Base-by-base conservation (phyloP, 805 yeast genomes). In the Jamesozyma spencerorum region DNA sequence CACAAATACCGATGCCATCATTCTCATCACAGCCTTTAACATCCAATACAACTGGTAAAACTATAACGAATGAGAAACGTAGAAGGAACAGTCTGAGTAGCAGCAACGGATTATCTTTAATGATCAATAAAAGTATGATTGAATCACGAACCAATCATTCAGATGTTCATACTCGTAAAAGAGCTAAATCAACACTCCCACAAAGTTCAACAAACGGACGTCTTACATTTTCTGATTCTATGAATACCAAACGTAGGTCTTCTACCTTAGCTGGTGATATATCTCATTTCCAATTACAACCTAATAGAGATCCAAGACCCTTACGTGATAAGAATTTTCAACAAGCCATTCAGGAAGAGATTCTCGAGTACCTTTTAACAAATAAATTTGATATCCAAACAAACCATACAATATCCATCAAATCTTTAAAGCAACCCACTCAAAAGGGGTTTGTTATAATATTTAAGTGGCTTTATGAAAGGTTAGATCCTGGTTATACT, bases 361-460 rank as follows among this genome's bases (percentile, higher is more conserved):
- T 86, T 14, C 73, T 71, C 53, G 80, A 78, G 22, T 88, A 75
- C 57, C 63, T 87, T 38, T 63, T 70, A 4, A 63, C 66, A 8
- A 75, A 81, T 57, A 74, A 75, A 54, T 87, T 84, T 59, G 94
- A 84, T 53, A 64, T 75, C 28, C 90, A 82, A 43, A 79, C 78
- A 69, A 79, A 77, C 49, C 85, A 81, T 47, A 74, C 85, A 3
- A 60, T 87, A 17, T 71, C 84, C 2, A 65, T 70, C 8, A 79
- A 77, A 54, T 75, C 85, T 2, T 65, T 87, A 43, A 72, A 67
- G 48, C 76, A 71, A 47, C 96, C 96, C 14, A 86, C 95, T 0
- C 96, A 87, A 54, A 84, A 82, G 54, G 95, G 85, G 49, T 87
- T 87, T 58, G 77, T 77, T 6, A 55, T 73, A 34, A 77, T 87